Base-by-base conservation (phyloP, 208 protist genomes). In the Crithidia fasciculata region DNA sequence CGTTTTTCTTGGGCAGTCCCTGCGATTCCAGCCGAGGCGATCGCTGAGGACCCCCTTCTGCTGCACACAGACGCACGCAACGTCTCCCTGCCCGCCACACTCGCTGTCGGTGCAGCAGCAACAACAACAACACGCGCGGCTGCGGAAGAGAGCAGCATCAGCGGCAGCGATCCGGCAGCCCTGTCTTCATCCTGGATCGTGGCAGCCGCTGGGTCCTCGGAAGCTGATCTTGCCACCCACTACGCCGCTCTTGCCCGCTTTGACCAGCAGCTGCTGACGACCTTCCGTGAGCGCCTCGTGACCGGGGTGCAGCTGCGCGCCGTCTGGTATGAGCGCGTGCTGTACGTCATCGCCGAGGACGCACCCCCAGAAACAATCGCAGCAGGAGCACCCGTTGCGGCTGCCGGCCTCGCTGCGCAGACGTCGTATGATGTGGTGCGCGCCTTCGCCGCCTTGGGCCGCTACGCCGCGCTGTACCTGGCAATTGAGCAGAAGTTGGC, bases 401-500 rank as follows among this genome's bases (percentile, higher is more conserved):
- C 53, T 7, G 7, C 50, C 50, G 15, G 64, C 44, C 13, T 9
- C 37, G 49, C 62, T 45, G 28, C 2, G 45, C 49, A 68, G 28
- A 52, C 18, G 40, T 15, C 49, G 4, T 3, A 19, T 10, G 69
- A 73, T n/a, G n/a, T 66, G 7, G 69, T 73, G 4, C 8, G 15
- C 18, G 69, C 70, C 15, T 81, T 79, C 36, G 76, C 52, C 2
- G 45, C 62, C 41, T 73, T 85, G 49, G 81, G 81, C 36, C 81
- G 76, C 55, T 82, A 63, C 60, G 85, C 85, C 8, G 75, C 81
- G 19, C 59, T 85, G 19, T 83, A 86, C 61, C 61, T 90, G 2
- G 73, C 85, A 8, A 68, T 87, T 19, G 85, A 90, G 59, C 78
- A 85, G 64, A 85, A 87, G 60, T 45, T 90, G 28, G 77, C 85